Evolutionary conservation across 768 basidiomycete genomes (phyloP), one percentile per base, ranked within the genome.

Genomic region (Termitomyces heimii): DNA sequence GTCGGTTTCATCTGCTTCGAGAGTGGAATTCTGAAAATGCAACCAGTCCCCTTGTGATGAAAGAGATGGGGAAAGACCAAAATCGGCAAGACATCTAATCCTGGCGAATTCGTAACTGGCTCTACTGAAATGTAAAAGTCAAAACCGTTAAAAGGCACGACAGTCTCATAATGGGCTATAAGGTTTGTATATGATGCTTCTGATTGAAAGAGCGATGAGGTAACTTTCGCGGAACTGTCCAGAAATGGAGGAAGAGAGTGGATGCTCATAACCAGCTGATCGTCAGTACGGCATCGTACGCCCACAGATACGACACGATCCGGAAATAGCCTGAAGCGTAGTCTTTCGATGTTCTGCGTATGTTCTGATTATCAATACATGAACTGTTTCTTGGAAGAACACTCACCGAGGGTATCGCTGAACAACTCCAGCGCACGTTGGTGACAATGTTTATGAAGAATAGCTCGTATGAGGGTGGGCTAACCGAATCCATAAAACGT

Each of bases 261-360:
- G 10, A 66, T 60, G 31, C 66, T 69, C 26, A 73, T 64, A 9
- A 67, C 56, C 28, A 75, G 61, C 13, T 59, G 66, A 22, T 69
- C 46, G 22, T 58, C 45, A 32, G 45, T 63, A 49, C 63, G 54
- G 12, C 67, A 57, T 55, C 67, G 62, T 4, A 69, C 54, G 20
- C 73, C 73, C 2, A 72, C 60, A 26, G 77, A 57, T 31, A 72
- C 62, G 16, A 77, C 60, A 39, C 66, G 68, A 12, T 65, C 61
- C 4, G 63, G 60, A 50, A 64, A 67, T 35, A 77, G 55, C 44
- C 67, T 67, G 39, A 75, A 67, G 46, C 70, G 71, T 7, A 75
- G 45, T 55, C 70, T 66, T 22, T 68, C 64, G 26, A 75, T 67
- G 22, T 65, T 60, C 73, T 75, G 50, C 14, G 52, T 5, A 55